A percentile compares a stretch with the other conserved stretches of the same genome.
These are phyloP conservation scores for Colletotrichum brevisporum DNA, from an alignment of 2,329 filamentous ascomycete species.

Conservation along the genomic window DNA sequence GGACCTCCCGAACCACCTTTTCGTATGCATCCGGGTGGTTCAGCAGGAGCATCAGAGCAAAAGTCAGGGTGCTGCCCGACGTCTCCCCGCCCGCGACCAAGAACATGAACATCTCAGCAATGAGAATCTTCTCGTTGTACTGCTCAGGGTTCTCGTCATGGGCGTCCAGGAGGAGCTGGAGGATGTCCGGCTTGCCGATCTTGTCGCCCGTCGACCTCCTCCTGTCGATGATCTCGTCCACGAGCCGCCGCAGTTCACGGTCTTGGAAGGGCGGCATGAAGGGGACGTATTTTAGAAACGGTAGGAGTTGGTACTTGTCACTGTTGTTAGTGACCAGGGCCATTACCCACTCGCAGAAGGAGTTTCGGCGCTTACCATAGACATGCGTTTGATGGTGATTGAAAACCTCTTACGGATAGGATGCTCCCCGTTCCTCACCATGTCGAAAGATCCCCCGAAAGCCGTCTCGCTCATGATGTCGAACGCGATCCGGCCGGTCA, in stretches of 20 bases:
- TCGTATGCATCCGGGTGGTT: not conserved
- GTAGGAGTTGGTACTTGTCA: slow-evolving; percentile 22
- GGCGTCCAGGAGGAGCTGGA: slow-evolving; percentile 15
- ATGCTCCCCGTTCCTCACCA: slow-evolving; percentile 25
- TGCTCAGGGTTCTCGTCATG: slow-evolving; percentile 6
- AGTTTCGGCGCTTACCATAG: slow-evolving; percentile 3
- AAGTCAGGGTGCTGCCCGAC: not conserved
- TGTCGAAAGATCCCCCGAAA: slow-evolving; percentile 10
- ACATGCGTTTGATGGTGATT: slow-evolving; percentile 5
- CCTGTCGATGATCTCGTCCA: slow-evolving; percentile 13
- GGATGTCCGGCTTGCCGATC: slow-evolving; percentile 1
- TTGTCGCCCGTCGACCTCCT: slow-evolving; percentile 2
- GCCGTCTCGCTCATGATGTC: slow-evolving; percentile 26
- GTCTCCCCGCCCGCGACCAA: slow-evolving; percentile 15
- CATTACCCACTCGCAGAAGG: not conserved
- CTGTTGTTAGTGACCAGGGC: not conserved
- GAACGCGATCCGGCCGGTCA: not conserved
- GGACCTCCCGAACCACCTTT: not conserved
- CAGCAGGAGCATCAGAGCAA: slow-evolving; percentile 9
- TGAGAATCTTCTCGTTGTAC: not conserved
- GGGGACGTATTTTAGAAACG: slow-evolving; percentile 15
- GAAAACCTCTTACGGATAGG: slow-evolving; percentile 11
- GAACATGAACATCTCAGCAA: slow-evolving; percentile 27
- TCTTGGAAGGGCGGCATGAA: slow-evolving; percentile 15
- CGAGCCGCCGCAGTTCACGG: slow-evolving; percentile 2